Percentiles rank a stretch among this genome's conserved stretches.
Evolutionary conservation across 1,284 basidiomycete species (phyloP).

Genomic region (Spongispora temasekensis): DNA sequence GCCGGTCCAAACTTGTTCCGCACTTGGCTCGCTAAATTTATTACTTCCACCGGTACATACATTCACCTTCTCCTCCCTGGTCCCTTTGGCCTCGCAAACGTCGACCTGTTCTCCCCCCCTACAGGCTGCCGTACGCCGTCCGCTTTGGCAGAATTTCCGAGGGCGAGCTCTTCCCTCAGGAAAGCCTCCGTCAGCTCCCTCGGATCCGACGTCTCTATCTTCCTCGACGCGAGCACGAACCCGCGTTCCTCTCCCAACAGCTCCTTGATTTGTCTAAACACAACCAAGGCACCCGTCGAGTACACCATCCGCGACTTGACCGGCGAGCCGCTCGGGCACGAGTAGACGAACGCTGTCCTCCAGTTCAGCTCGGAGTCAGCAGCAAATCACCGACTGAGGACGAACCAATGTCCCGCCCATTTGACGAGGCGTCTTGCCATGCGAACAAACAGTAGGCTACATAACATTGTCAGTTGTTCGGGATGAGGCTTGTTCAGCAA

Average conservation of each 20-base stretch:
- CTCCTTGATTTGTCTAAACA: slow-evolving; percentile 58
- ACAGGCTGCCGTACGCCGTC: slow-evolving; percentile 14
- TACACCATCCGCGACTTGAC: slow-evolving; percentile 88
- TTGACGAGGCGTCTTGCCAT: slow-evolving; percentile 55
- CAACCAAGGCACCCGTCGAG: slow-evolving; percentile 63
- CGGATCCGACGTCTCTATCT: slow-evolving; percentile 84
- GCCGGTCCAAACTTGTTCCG: slow-evolving; percentile 8
- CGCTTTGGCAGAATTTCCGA: slow-evolving; percentile 19
- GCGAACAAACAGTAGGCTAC: slow-evolving; percentile 74
- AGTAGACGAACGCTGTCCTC: slow-evolving; percentile 79
- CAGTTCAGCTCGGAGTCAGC: slow-evolving; percentile 8
- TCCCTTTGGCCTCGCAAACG: slow-evolving; percentile 63
- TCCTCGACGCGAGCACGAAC: slow-evolving; percentile 51
- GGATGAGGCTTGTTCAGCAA: neutral
- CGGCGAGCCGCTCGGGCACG: slow-evolving; percentile 77
- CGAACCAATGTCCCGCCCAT: slow-evolving; percentile 59
- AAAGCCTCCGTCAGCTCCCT: slow-evolving; percentile 66
- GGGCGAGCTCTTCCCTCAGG: slow-evolving; percentile 58
- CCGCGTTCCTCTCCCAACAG: slow-evolving; percentile 46
- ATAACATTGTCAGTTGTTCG: no score
- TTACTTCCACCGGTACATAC: neutral
- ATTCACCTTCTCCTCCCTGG: slow-evolving; percentile 47
- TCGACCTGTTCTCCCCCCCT: no score
- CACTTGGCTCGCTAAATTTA: neutral
- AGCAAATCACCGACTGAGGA: neutral